Base-by-base conservation (phyloP, 192 early-diverging fungal species). In the Coemansia sp. region DNA sequence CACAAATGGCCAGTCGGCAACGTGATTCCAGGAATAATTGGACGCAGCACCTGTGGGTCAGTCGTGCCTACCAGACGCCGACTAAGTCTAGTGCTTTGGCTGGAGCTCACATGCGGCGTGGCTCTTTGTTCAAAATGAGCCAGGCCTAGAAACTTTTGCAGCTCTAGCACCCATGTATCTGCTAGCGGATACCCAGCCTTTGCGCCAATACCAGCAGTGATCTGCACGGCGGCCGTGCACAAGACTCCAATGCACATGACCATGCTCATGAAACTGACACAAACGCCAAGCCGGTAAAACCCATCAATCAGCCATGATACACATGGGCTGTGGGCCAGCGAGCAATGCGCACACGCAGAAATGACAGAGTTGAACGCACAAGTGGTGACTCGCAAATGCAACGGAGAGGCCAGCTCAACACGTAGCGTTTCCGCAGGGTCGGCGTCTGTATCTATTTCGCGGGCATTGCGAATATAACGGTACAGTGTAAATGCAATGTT, bases 1-100 rank as follows among this genome's bases (percentile, higher is more conserved):
- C 64, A 65, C 11, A 73, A 38, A 48, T 79, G 71, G 9, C 48
- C 67, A 15, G 67, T 17, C 15, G 76, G 76, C 60, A 79, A 29
- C 15, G 76, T 79, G 14, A 79, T 17, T 5, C 76, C 76, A 1
- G 76, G 76, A 41, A 79, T 79, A 14, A 79, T 45, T 2, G 76
- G 76, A 5, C 37, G 59, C 48, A 69, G 57, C 22, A 72, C 27
- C 35, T 58, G 60, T 56, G 25, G 21, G 19, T 48, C 14, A 14
- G 52, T 25, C 50, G 9, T 27, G 48, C 29, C 23, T 21, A 3
- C 27, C 15, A 43, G 14, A 5, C 41, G 41, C 41, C 41, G 41
- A n/a, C 14, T n/a, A 3, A 43, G 41, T 5, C n/a, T 51, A 19
- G 0, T 15, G 15, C 5, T 17, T 6, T 17, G 49, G 5, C n/a